Percentiles rank a stretch among this genome's conserved stretches.
These are phyloP conservation scores for Glarea lozoyensis DNA, from an alignment of 495 filamentous ascomycete genomes.

Conservation along the genomic window DNA sequence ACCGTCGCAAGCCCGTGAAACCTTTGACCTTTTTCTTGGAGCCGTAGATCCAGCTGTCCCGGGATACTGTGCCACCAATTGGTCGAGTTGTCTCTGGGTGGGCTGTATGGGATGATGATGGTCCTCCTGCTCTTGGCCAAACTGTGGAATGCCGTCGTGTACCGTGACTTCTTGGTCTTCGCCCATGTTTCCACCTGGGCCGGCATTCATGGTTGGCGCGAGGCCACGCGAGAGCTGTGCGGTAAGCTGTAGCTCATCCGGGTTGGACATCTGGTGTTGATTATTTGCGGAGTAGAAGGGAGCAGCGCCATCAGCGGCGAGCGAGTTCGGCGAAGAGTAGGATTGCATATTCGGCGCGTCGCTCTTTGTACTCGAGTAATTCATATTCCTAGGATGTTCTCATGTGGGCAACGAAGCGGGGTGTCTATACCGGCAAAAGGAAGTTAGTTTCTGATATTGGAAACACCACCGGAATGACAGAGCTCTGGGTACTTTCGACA, in stretches of 20 bases:
- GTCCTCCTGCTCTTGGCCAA: constrained; percentile 18
- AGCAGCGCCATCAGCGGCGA: constrained; percentile 6
- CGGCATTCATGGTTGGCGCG: constrained; percentile 14
- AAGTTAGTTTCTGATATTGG: constrained; percentile 15
- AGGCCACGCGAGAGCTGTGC: constrained; percentile 40
- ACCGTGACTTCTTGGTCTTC: constrained; percentile 6
- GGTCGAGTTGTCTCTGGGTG: constrained; percentile 11
- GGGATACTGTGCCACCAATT: constrained; percentile 12
- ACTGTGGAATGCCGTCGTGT: constrained; percentile 17
- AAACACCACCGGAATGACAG: background rate
- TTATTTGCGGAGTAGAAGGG: constrained; percentile 13
- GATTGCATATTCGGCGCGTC: constrained; percentile 15
- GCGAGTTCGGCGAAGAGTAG: constrained; percentile 15
- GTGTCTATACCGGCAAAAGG: constrained; percentile 3
- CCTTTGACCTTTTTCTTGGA: constrained; percentile 78
- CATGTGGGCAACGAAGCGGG: constrained; percentile 15
- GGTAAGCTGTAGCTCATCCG: constrained; percentile 41
- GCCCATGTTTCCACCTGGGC: constrained; percentile 3
- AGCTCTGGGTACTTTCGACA: constrained; percentile 8
- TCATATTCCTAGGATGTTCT: constrained; percentile 4
- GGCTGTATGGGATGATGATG: constrained; percentile 18
- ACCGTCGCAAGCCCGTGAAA: constrained; percentile 88
- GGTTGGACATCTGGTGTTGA: constrained; percentile 25
- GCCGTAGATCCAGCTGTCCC: constrained; percentile 35
- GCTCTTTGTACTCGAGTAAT: background rate